Evolutionary conservation across 345 rosid species (phyloP).

Genomic region (Clausena lansium): DNA sequence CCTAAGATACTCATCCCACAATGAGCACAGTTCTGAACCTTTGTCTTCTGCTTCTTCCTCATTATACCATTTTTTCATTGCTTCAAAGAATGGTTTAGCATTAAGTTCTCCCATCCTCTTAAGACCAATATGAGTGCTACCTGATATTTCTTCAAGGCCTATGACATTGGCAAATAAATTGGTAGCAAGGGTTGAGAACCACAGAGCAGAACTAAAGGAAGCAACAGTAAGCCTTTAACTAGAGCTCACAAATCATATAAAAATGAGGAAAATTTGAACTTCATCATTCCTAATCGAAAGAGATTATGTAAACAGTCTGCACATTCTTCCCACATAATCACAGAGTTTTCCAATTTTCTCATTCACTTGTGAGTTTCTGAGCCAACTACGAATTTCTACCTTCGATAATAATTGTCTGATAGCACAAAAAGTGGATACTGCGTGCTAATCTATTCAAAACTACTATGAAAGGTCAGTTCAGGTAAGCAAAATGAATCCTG

Average conservation of each 20-base stretch:
- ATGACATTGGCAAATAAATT: constrained; percentile 21
- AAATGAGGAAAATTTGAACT: background rate
- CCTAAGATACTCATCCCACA: constrained; percentile 90
- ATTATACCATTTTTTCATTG: constrained; percentile 63
- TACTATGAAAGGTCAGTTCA: background rate
- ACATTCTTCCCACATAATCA: background rate
- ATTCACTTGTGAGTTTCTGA: background rate
- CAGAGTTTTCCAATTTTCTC: background rate
- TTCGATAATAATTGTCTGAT: background rate
- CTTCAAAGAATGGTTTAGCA: constrained; percentile 68
- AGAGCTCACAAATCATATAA: background rate
- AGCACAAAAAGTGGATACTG: background rate
- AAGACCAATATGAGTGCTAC: constrained; percentile 57
- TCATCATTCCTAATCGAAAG: background rate
- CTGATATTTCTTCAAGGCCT: constrained; percentile 60
- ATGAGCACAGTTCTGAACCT: constrained; percentile 72
- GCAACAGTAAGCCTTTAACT: background rate
- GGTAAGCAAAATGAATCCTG: background rate
- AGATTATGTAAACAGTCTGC: background rate
- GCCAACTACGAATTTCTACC: background rate
- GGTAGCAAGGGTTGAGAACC: background rate
- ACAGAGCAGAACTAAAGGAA: constrained; percentile 5
- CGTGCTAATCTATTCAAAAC: background rate
- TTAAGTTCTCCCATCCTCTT: constrained; percentile 98
- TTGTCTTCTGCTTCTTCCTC: constrained; percentile 72